Conservation (phyloP, 352 stramenopile genomes). For the Phytopythium vexans region DNA sequence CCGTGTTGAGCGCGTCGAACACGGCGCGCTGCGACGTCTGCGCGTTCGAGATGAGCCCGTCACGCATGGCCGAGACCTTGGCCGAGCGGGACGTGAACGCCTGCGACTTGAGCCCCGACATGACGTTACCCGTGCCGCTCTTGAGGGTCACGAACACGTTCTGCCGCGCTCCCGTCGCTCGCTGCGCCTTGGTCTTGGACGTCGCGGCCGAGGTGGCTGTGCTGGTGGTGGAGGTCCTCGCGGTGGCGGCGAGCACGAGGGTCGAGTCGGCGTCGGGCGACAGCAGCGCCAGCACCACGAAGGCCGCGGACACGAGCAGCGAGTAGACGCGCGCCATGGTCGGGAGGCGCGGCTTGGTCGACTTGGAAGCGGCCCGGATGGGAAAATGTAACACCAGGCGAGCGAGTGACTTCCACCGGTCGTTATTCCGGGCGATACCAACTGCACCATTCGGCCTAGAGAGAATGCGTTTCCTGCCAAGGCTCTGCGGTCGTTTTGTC, state of each 20-base stretch:
- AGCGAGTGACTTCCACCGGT: not conserved
- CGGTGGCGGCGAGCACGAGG: conserved; percentile 1
- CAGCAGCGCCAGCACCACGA: not conserved
- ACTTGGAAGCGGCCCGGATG: conserved; percentile 95
- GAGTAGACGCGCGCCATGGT: conserved; percentile 21
- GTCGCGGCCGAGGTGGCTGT: not conserved
- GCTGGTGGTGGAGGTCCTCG: not conserved
- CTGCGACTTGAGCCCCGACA: conserved; percentile 24
- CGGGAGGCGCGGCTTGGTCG: conserved; percentile 80
- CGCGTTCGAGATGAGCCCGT: conserved; percentile 34
- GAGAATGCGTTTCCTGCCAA: too few species aligned
- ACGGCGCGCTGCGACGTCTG: conserved; percentile 30
- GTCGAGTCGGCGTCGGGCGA: conserved; percentile 1
- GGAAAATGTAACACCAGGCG: conserved; percentile 38
- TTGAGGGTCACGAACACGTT: conserved; percentile 62
- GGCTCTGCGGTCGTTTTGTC: too few species aligned
- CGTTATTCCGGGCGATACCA: too few species aligned
- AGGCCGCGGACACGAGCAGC: conserved; percentile 16
- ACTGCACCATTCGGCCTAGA: too few species aligned
- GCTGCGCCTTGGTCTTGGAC: conserved; percentile 9
- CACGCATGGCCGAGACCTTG: conserved; percentile 23
- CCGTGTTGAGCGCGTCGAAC: conserved; percentile 19
- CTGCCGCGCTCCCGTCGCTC: conserved; percentile 22
- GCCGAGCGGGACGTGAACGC: conserved; percentile 34
- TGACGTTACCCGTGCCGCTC: conserved; percentile 16